Evolutionary conservation across 139 green algal genomes (phyloP).

Genomic region (Coelastrella sp.): DNA sequence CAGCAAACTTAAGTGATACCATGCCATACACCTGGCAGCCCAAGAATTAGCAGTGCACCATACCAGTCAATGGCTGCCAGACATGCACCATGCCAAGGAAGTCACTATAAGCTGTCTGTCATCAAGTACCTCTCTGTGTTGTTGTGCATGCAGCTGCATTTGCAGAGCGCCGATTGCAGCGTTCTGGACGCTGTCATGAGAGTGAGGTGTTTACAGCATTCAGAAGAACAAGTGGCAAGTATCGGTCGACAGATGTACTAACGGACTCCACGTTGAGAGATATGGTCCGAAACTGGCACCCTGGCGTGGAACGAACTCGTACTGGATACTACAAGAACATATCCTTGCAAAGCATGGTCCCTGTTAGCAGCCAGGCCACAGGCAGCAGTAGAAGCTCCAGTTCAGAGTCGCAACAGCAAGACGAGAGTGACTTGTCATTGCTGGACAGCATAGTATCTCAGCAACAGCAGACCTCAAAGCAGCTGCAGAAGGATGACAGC

Average conservation of each 20-base stretch:
- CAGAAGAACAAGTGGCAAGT: conserved; percentile 38
- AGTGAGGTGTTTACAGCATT: conserved; percentile 74
- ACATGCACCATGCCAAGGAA: no score
- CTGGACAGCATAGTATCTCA: not conserved
- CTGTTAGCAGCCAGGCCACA: not conserved
- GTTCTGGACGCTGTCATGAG: conserved; percentile 78
- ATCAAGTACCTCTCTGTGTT: not conserved
- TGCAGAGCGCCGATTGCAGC: conserved; percentile 65
- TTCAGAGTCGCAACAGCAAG: not conserved
- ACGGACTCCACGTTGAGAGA: conserved; percentile 62
- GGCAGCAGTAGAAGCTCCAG: not conserved
- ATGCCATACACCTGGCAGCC: no score
- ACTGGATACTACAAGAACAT: conserved; percentile 70
- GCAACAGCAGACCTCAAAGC: not conserved
- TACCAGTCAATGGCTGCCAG: not conserved
- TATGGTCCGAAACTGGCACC: conserved; percentile 78
- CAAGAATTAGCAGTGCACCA: no score
- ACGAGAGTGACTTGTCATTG: not conserved
- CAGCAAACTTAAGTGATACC: not conserved
- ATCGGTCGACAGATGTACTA: conserved; percentile 56
- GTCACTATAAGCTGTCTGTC: no score
- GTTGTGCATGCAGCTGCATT: conserved; percentile 57
- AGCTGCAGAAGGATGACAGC: not conserved
- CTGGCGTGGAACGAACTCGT: conserved; percentile 60
- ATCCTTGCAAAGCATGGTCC: not conserved